Evolutionary conservation across 164 flowering plant genomes (phyloP).

Genomic region (Malania oleifera): DNA sequence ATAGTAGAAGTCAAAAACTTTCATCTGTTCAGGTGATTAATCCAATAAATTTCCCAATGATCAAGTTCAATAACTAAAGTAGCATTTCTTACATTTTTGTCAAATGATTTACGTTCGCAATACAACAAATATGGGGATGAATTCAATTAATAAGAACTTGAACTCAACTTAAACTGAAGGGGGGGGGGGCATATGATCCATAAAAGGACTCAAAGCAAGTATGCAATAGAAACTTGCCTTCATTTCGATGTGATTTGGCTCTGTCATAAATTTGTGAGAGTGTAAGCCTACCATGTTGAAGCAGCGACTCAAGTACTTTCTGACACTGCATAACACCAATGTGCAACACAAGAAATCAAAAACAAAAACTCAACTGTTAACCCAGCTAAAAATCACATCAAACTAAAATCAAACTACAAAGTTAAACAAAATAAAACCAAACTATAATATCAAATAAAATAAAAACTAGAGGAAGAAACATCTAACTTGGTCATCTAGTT

Average conservation of each 20-base stretch:
- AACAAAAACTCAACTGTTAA: neutral
- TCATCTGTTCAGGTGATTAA: no score
- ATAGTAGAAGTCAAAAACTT: no score
- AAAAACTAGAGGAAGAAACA: neutral
- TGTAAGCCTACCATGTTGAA: constrained; percentile 88
- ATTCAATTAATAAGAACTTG: no score
- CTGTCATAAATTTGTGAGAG: constrained; percentile 52
- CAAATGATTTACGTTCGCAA: no score
- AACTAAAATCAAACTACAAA: neutral
- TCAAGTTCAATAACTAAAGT: no score
- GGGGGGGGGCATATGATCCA: neutral
- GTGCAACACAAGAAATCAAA: neutral
- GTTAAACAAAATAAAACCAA: constrained; percentile 5
- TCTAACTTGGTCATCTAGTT: constrained; percentile 57
- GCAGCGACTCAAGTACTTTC: constrained; percentile 55
- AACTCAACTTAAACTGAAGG: neutral
- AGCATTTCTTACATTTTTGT: no score
- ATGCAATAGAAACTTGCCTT: constrained; percentile 20
- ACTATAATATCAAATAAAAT: neutral
- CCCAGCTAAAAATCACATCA: neutral
- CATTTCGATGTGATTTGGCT: constrained; percentile 26
- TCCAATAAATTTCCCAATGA: no score
- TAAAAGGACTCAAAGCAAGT: neutral
- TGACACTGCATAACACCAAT: constrained; percentile 42
- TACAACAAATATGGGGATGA: no score